Evolutionary conservation across 495 filamentous ascomycete species (phyloP).

Genomic region (Penicillium macrosclerotiorum): DNA sequence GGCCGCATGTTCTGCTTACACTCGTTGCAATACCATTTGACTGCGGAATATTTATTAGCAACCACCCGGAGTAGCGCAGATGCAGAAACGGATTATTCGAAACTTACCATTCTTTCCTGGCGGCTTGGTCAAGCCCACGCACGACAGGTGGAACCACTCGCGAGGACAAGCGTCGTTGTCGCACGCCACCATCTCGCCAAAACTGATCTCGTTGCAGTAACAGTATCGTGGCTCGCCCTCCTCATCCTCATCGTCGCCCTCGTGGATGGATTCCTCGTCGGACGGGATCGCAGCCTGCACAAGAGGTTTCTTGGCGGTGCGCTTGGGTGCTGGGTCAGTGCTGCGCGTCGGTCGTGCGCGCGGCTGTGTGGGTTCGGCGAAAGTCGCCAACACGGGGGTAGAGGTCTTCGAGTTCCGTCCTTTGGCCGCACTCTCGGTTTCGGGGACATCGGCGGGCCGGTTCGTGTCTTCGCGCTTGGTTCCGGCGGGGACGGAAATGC

Average conservation of each 20-base stretch:
- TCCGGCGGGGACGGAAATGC: conserved; percentile 26
- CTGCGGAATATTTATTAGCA: conserved; percentile 49
- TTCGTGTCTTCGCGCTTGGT: conserved; percentile 36
- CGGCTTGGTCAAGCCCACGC: conserved; percentile 82
- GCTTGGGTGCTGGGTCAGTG: conserved; percentile 49
- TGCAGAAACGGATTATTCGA: too few species aligned
- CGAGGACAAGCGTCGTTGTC: conserved; percentile 81
- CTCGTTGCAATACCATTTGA: conserved; percentile 89
- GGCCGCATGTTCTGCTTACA: conserved; percentile 72
- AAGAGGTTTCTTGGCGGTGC: conserved; percentile 65
- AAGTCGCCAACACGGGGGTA: conserved; percentile 44
- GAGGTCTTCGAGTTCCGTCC: conserved; percentile 59
- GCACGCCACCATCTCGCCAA: conserved; percentile 98
- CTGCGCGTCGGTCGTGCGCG: conserved; percentile 42
- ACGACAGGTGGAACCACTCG: conserved; percentile 97
- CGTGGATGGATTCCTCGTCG: conserved; percentile 52
- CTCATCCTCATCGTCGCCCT: conserved; percentile 69
- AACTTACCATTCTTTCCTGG: conserved; percentile 79
- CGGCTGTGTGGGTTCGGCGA: conserved; percentile 33
- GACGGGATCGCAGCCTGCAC: conserved; percentile 32
- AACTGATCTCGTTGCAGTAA: conserved; percentile 88
- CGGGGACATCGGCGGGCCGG: conserved; percentile 28
- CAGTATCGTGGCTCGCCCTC: conserved; percentile 87
- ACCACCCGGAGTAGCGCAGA: too few species aligned
- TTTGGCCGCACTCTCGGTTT: conserved; percentile 27